A percentile compares a stretch with the other conserved stretches of the same genome.
Conservation (phyloP, 1,139 yeast species). For the Barnettozyma hawaiiensis region DNA sequence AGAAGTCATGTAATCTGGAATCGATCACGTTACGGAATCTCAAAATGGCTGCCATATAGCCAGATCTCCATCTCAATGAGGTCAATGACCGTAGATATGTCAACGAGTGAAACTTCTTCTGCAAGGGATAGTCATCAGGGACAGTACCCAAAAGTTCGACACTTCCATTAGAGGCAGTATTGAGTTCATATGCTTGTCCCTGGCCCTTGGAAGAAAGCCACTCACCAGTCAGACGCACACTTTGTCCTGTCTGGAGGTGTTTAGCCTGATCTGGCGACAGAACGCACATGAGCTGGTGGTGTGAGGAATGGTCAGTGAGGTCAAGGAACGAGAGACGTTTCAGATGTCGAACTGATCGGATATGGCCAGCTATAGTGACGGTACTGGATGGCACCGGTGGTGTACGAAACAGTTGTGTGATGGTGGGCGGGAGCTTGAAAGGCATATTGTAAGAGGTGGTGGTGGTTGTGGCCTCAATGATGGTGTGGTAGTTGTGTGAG, state of each 20-base stretch:
- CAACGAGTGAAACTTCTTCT: conserved; percentile 66
- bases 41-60: conserved; percentile 57
- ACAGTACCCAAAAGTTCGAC: conserved; percentile 50
- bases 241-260: conserved; percentile 38
- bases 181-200: conserved; percentile 43
- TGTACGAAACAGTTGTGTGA: conserved; percentile 4
- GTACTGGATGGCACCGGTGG: conserved; percentile 33
- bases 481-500: too few relatives aligned
- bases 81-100: conserved; percentile 65
- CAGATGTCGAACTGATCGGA: conserved; percentile 56
- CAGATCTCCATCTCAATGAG: conserved; percentile 72
- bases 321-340: conserved; percentile 77
- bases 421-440: conserved; percentile 4
- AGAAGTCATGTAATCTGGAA: conserved; percentile 46
- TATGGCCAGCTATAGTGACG: conserved; percentile 68
- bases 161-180: conserved; percentile 26
- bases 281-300: conserved; percentile 54
- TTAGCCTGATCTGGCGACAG: conserved; percentile 32
- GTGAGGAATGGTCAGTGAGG: conserved; percentile 67
- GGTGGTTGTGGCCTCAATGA: neutral
- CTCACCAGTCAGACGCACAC: conserved; percentile 39
- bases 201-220: conserved; percentile 42
- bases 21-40: conserved; percentile 71
- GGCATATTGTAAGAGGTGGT: neutral
- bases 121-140: conserved; percentile 67